Evolutionary conservation across 2,329 filamentous ascomycete genomes (phyloP).

Genomic region (Alternaria brassicicola): DNA sequence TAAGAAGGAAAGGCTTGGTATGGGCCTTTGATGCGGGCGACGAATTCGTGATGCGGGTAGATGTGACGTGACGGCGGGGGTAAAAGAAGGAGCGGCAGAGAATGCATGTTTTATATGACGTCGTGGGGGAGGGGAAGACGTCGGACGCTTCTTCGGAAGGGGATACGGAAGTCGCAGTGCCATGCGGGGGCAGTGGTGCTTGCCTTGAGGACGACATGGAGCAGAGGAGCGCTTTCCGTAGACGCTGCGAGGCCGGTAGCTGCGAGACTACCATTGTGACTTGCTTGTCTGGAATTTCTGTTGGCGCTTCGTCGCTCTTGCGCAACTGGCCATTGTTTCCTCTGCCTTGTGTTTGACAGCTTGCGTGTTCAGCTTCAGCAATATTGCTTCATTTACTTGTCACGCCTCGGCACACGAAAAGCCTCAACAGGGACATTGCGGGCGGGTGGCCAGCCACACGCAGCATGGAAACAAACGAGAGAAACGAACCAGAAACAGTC

Average conservation of each 20-base stretch:
- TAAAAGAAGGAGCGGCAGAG: not conserved
- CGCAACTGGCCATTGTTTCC: not conserved
- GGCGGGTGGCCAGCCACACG: not conserved
- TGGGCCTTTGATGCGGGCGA: constrained; percentile 17
- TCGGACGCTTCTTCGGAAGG: not conserved
- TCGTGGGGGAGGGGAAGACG: not conserved
- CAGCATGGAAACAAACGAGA: not conserved
- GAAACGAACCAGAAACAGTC: constrained; percentile 5
- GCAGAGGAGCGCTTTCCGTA: not conserved
- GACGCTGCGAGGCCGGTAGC: not conserved
- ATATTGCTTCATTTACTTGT: constrained; percentile 13
- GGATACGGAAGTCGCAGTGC: not conserved
- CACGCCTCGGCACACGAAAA: constrained; percentile 3
- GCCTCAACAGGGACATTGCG: not conserved
- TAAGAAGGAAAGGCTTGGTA: constrained; percentile 26
- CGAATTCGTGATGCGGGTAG: not conserved
- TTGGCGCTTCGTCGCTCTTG: not conserved
- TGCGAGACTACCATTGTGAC: not conserved
- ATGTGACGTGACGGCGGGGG: constrained; percentile 4
- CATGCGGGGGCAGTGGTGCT: not conserved
- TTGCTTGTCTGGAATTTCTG: not conserved
- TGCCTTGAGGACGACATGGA: not conserved
- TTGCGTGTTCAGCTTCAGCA: constrained; percentile 4
- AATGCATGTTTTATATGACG: constrained; percentile 3
- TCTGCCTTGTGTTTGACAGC: not conserved